phyloP scores from a whole-genome alignment of 768 basidiomycete species.

The Hygrophorus pudorinus region DNA sequence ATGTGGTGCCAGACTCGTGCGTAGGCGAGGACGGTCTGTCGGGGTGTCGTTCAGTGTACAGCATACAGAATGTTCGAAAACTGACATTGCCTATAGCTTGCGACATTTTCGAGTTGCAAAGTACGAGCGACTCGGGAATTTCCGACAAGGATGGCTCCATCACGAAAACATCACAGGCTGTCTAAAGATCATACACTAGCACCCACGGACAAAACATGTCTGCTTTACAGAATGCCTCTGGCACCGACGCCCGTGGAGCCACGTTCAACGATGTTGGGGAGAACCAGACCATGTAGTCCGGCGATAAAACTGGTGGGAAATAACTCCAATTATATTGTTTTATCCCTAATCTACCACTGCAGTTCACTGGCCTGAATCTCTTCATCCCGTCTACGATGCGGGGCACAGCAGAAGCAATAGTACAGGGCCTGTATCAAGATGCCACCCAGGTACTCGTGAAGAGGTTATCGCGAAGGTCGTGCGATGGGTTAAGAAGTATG shows the following conservation, averaged over 20 bases:
- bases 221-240: too few species aligned
- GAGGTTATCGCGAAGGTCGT: conserved; percentile 1
- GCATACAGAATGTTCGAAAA: too few species aligned
- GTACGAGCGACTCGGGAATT: too few species aligned
- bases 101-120: too few species aligned
- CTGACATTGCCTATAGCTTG: not conserved
- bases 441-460: conserved; percentile 6
- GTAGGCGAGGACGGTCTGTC: conserved; percentile 93
- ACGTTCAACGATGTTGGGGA: not conserved
- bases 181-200: too few species aligned
- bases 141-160: too few species aligned
- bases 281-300: not conserved
- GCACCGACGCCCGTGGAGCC: too few species aligned
- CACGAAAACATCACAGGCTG: too few species aligned
- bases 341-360: not conserved
- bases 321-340: not conserved
- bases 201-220: too few species aligned
- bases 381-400: not conserved
- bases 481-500: conserved; percentile 2
- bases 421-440: conserved; percentile 9
- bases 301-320: not conserved
- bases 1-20: conserved; percentile 96
- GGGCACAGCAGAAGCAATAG: not conserved
- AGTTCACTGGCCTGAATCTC: not conserved
- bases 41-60: too few species aligned